Base-by-base conservation (phyloP, 2,329 filamentous ascomycete genomes). In the Canariomyces notabilis region DNA sequence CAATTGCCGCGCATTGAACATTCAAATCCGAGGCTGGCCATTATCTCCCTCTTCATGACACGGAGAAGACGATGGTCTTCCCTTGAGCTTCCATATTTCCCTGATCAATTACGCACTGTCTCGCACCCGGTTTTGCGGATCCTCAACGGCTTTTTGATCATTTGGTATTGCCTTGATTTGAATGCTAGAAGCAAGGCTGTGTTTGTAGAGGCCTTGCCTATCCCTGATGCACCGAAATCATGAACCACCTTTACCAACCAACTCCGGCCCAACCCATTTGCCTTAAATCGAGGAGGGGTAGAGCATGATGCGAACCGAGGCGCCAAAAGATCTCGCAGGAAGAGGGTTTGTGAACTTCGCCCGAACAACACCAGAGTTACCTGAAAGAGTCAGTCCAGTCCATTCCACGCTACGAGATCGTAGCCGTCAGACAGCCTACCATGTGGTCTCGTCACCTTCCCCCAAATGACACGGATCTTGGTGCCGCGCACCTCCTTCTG, bases 401-500 rank as follows among this genome's bases (percentile, higher is more conserved):
- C 31, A 32, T 37, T 34, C 31, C 12, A 2, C 35, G 18, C 21
- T 8, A 22, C 36, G 9, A 15, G 8, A 22, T 22, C 18, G 16
- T 20, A 3, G 21, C 9, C 20, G 26, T 46, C 36, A 19, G 26
- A n/a, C n/a, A 44, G 39, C 75, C 64, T 87, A 91, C 87, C 91
- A 77, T 97, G 91, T 71, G 89, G 85, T 69, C 89, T 80, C 70
- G 89, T 95, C 71, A 97, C 85, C 81, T 95, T 96, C 79, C 91
- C 91, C 89, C 90, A 97, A 79, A 97, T 96, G 64, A 97, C 86
- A 69, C 91, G 84, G 77, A 97, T 94, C 85, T 97, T 97, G 72
- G 89, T 91, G 71, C 93, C 93, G 67, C 91, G 87, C 68, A 95
- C 81, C 80, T 95, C 89, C 76, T 84, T 90, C 75, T 88, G 84